phyloP scores from a whole-genome alignment of 176 grass and related monocot species.

The Triticum monococcum region DNA sequence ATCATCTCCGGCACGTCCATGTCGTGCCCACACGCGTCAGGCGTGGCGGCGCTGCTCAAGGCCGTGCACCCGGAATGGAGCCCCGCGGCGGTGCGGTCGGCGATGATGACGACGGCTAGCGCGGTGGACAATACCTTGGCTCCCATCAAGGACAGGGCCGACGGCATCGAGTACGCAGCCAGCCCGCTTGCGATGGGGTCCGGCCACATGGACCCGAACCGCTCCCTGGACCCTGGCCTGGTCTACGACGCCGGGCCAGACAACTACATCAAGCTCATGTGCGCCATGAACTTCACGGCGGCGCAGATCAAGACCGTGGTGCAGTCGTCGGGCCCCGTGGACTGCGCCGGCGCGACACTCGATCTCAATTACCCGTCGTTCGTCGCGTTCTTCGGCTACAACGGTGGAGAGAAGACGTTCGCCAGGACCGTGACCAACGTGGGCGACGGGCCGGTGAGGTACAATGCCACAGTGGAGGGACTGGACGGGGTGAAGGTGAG shows the following conservation, averaged over 20 bases:
- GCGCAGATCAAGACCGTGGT: constrained; percentile 62
- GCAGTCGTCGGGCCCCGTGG: constrained; percentile 8
- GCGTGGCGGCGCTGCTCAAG: constrained; percentile 63
- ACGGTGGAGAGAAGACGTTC: constrained; percentile 33
- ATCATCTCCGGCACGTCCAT: constrained; percentile 82
- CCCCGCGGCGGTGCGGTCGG: constrained; percentile 64
- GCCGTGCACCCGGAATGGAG: constrained; percentile 56
- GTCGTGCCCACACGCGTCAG: constrained; percentile 72
- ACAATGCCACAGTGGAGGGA: constrained; percentile 42
- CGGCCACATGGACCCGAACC: constrained; percentile 63
- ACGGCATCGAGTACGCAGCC: neutral
- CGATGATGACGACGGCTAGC: constrained; percentile 82
- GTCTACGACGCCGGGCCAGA: constrained; percentile 61
- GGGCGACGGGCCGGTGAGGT: constrained; percentile 45
- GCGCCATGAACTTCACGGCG: constrained; percentile 76
- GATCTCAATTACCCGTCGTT: constrained; percentile 94
- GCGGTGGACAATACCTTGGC: constrained; percentile 50
- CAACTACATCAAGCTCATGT: constrained; percentile 70
- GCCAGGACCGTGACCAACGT: constrained; percentile 58
- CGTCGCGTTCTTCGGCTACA: constrained; percentile 51
- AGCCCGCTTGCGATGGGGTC: constrained; percentile 53
- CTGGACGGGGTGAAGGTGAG: constrained; percentile 46
- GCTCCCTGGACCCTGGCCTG: constrained; percentile 61
- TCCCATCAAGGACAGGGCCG: constrained; percentile 62
- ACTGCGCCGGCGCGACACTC: constrained; percentile 48